A percentile compares a stretch with the other conserved stretches of the same genome.
Conservation (phyloP, 495 filamentous ascomycete species). For the Penicillium atrosanguineum region DNA sequence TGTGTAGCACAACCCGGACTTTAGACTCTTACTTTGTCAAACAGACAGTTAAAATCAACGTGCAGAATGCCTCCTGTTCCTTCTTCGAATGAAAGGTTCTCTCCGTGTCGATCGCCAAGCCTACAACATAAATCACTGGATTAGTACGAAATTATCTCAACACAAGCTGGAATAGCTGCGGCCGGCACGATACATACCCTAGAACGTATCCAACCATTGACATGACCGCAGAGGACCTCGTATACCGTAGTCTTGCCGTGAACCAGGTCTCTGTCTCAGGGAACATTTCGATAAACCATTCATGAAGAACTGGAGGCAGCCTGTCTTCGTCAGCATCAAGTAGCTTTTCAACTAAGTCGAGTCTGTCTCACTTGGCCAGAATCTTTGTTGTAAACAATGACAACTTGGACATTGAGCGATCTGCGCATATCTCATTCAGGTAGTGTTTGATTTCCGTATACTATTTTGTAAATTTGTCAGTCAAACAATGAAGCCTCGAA, state of each 20-base stretch:
- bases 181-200: slow-evolving; percentile 45
- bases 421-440: slow-evolving; percentile 56
- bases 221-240: slow-evolving; percentile 93
- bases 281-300: slow-evolving; percentile 95
- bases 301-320: slow-evolving; percentile 79
- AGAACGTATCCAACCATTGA: slow-evolving; percentile 95
- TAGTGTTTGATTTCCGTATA: slow-evolving; percentile 57
- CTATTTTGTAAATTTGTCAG: slow-evolving; percentile 26
- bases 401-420: slow-evolving; percentile 45
- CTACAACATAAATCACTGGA: slow-evolving; percentile 20
- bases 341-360: neutral
- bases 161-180: neutral
- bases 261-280: slow-evolving; percentile 93
- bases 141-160: neutral
- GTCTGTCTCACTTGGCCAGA: slow-evolving; percentile 38
- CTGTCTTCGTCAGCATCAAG: slow-evolving; percentile 24
- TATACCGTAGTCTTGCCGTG: slow-evolving; percentile 82
- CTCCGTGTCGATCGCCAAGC: slow-evolving; percentile 94
- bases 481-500: neutral
- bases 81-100: slow-evolving; percentile 96
- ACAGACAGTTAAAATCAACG: slow-evolving; percentile 99
- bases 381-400: slow-evolving; percentile 69
- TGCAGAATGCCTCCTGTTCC: slow-evolving; percentile 91
- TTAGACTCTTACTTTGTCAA: slow-evolving; percentile 67
- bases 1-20: neutral